phyloP scores from a whole-genome alignment of 768 basidiomycete species.

The Mycena filopes region DNA sequence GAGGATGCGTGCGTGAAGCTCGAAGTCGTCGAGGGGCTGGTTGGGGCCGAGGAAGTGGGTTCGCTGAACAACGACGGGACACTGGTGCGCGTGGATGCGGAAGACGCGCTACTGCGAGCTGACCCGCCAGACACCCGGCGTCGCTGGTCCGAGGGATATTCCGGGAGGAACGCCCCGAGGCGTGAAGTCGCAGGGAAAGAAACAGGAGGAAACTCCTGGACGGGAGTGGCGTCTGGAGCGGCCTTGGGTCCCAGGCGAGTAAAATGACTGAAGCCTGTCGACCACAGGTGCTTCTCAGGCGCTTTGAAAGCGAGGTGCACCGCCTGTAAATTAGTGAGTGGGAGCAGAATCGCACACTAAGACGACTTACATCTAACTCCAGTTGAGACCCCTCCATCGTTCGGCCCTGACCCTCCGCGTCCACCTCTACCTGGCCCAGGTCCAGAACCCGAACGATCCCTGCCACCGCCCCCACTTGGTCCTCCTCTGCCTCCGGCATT shows the following conservation, averaged over 20 bases:
- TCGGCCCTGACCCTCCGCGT: neutral
- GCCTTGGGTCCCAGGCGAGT: neutral
- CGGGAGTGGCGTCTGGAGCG: neutral
- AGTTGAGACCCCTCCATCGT: too few relatives aligned
- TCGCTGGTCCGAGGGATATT: constrained; percentile 6
- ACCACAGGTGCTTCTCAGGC: constrained; percentile 10
- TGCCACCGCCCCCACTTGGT: neutral
- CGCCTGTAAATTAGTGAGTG: neutral
- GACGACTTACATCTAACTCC: constrained; percentile 2
- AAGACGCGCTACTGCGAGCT: constrained; percentile 7
- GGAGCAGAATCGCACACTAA: neutral
- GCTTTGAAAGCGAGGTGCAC: constrained; percentile 21
- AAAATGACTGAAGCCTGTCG: constrained; percentile 20
- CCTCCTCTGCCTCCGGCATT: neutral
- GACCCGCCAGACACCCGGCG: constrained; percentile 18
- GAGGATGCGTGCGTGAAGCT: neutral
- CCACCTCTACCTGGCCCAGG: neutral
- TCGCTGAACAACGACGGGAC: constrained; percentile 14
- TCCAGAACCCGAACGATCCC: neutral
- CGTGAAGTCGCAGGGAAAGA: neutral
- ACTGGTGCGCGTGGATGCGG: constrained; percentile 4
- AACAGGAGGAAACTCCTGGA: neutral
- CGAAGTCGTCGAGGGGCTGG: constrained; percentile 14
- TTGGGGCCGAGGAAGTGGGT: constrained; percentile 4
- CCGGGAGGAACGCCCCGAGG: neutral